Evolutionary conservation across 306 rosid species (phyloP), one percentile per base, ranked within the genome.

Genomic region (Ceratonia siliqua): DNA sequence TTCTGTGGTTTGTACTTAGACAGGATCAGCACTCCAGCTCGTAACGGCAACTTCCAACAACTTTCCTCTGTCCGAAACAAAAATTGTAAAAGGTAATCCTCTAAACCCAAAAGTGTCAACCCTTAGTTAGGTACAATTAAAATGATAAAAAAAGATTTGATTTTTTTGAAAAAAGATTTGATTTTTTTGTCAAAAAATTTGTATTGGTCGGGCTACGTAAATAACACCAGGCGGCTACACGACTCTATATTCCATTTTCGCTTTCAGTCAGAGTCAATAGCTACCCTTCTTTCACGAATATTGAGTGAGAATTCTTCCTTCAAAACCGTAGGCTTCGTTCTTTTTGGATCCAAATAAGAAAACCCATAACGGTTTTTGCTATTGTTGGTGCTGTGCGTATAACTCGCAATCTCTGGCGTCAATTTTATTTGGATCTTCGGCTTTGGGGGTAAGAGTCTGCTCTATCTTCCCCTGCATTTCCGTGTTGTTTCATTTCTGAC

Each of bases 261-360:
- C 15, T 11, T 68, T 66, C 0, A 17, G 75, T 70, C 79, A 35
- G n/a, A n/a, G 82, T 80, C 87, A 80, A 79, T 32, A 55, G 52
- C 70, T 22, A 43, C 33, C 56, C 54, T 20, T 27, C 2, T 76
- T 78, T 81, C 53, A 11, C 72, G 66, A 66, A 5, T 72, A 5
- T 83, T 79, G 72, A 74, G 70, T 30, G 62, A 48, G 38, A 63
- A 77, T 36, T 71, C 77, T 71, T 36, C 67, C 3, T 25, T 69
- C 74, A 21, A 20, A 20, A 7, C 50, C 75, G 33, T 50, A 20
- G 18, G 21, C 52, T 33, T 50, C 57, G 25, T 15, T 45, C 27
- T n/a, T 17, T 12, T 6, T 8, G 28, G 35, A 1, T 41, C 21
- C 73, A 12, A 74, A 20, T 49, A 24, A 6, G 18, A 46, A 62